Evolutionary conservation across 805 yeast species (phyloP).

Genomic region (Groenewaldozyma salmanticensis): DNA sequence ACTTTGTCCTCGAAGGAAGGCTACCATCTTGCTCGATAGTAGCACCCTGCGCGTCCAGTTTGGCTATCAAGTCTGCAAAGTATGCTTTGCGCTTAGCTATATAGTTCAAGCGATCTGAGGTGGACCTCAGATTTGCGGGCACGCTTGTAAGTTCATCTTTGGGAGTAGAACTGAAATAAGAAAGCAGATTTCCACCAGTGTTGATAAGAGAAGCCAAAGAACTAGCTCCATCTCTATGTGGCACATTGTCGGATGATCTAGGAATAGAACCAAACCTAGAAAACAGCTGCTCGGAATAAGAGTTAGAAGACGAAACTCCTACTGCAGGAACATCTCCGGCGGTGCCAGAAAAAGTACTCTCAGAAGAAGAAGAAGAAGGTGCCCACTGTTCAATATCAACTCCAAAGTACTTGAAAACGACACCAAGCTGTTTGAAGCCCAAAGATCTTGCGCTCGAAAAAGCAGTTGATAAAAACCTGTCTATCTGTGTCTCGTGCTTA

Average conservation of each 20-base stretch:
- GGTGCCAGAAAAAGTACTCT: constrained; percentile 12
- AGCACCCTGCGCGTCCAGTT: constrained; percentile 10
- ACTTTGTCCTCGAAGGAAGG: background rate
- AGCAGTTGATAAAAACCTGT: constrained; percentile 18
- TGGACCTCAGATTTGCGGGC: constrained; percentile 11
- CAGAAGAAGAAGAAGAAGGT: constrained; percentile 12
- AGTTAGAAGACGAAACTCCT: background rate
- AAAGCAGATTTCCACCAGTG: background rate
- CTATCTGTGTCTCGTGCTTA: constrained; percentile 29
- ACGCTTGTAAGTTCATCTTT: constrained; percentile 4
- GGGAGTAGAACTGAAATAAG: background rate
- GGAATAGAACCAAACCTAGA: constrained; percentile 19
- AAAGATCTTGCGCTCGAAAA: constrained; percentile 11
- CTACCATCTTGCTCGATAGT: constrained; percentile 11
- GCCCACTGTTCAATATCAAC: constrained; percentile 3
- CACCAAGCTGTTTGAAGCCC: constrained; percentile 14
- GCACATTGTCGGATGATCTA: background rate
- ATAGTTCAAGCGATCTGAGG: constrained; percentile 12
- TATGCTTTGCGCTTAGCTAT: constrained; percentile 13
- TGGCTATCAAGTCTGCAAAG: constrained; percentile 13
- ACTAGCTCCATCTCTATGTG: constrained; percentile 1
- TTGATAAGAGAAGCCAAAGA: background rate
- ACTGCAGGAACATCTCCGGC: background rate
- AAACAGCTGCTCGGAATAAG: constrained; percentile 11
- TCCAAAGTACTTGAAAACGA: background rate